Percentiles rank a stretch among this genome's conserved stretches.
phyloP scores from a whole-genome alignment of 2,329 filamentous ascomycete genomes.

The Colletotrichum sp. region DNA sequence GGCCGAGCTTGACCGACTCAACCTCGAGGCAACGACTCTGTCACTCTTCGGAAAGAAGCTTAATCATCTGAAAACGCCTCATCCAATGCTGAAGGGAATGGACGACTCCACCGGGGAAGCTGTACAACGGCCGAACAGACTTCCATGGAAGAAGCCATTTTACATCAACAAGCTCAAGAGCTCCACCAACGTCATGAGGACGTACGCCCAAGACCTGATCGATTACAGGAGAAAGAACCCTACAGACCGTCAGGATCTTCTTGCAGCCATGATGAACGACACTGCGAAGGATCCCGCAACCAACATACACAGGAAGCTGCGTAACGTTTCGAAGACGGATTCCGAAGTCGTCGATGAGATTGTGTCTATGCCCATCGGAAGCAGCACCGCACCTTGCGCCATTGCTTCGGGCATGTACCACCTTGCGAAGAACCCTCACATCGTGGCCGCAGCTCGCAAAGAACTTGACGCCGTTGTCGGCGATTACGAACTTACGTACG shows the following conservation, averaged over 20 bases:
- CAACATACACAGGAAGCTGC: constrained; percentile 35
- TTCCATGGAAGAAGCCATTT: constrained; percentile 53
- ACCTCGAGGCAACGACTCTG: constrained; percentile 55
- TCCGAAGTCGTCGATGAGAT: constrained; percentile 71
- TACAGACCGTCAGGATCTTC: constrained; percentile 62
- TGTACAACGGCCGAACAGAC: constrained; percentile 58
- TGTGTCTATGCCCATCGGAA: constrained; percentile 68
- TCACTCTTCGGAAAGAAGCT: constrained; percentile 58
- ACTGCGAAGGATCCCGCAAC: constrained; percentile 64
- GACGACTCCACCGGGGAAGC: constrained; percentile 60
- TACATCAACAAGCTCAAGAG: constrained; percentile 58
- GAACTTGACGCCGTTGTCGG: constrained; percentile 61
- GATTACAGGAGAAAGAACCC: constrained; percentile 58
- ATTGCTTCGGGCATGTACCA: constrained; percentile 52
- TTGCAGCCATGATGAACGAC: constrained; percentile 61
- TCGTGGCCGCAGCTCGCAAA: constrained; percentile 52
- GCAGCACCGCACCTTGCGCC: constrained; percentile 52
- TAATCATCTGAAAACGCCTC: constrained; percentile 50
- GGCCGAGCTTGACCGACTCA: constrained; percentile 56
- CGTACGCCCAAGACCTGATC: constrained; percentile 62
- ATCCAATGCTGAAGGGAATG: constrained; percentile 57
- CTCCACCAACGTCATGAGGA: constrained; percentile 58
- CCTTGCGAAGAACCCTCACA: constrained; percentile 54
- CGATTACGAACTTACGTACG: constrained; percentile 44
- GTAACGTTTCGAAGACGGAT: constrained; percentile 28